Conservation (phyloP, 306 rosid genomes). For the Vigna reflexopilosa region DNA sequence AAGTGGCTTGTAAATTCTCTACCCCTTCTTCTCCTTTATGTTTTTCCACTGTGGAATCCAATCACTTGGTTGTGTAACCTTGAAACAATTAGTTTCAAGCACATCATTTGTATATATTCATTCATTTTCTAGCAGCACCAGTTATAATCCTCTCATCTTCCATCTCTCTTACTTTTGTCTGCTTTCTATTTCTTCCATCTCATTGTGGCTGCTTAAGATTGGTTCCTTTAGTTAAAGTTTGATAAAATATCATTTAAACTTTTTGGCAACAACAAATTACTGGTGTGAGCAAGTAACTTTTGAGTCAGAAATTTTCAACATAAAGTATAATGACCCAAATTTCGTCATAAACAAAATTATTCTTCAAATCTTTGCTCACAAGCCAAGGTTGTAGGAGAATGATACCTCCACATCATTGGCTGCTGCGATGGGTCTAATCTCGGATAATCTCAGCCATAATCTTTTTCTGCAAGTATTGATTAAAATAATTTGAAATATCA, state of each 20-base stretch:
- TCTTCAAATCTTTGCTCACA: not conserved
- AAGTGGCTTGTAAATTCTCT: conserved; percentile 54
- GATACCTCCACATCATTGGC: not conserved
- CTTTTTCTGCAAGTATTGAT: not conserved
- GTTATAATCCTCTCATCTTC: conserved; percentile 18
- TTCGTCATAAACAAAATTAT: conserved; percentile 7
- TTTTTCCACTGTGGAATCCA: conserved; percentile 47
- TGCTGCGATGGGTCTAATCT: not conserved
- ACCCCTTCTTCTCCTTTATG: conserved; percentile 27
- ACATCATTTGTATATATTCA: conserved; percentile 50
- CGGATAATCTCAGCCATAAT: not conserved
- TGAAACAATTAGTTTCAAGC: conserved; percentile 45
- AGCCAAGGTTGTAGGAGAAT: not conserved
- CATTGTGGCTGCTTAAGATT: not conserved
- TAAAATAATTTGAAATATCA: not conserved
- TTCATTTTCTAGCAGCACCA: conserved; percentile 27
- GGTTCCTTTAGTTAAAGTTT: not conserved
- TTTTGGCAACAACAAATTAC: not conserved
- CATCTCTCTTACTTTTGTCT: not conserved
- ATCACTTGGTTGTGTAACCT: conserved; percentile 48
- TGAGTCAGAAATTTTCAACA: not conserved
- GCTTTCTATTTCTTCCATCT: conserved; percentile 2
- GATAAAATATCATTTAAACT: not conserved
- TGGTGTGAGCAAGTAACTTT: not conserved
- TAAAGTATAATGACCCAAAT: not conserved